Base-by-base conservation (phyloP, 192 early-diverging fungal species). In the Coemansia erecta region DNA sequence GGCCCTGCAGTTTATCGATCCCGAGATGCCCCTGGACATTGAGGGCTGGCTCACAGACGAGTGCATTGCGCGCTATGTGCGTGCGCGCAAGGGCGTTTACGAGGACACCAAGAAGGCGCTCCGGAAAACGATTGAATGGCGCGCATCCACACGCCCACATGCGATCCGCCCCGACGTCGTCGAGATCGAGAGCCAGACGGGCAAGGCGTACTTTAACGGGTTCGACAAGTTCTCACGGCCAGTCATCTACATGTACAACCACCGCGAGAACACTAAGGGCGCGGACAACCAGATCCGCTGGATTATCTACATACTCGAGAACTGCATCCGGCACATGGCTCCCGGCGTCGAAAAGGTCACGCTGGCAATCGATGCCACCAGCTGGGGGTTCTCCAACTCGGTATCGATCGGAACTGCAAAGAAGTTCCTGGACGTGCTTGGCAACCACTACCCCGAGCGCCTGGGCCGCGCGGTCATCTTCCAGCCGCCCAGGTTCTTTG, bases 361-460 rank as follows among this genome's bases (percentile, higher is more conserved):
- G 13, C 81, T 98, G 51, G 73, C 94, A 40, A 86, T 98, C 46
- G 95, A 98, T 56, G 90, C 92, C 62, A 83, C 87, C 19, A 82
- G 84, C 44, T 80, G 84, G 61, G 77, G 83, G 39, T 82, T 85
- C 66, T 77, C 84, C 48, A 87, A 81, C 63, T 85, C 82, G 24
- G 88, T 89, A 9, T 83, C 87, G 21, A 69, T 94, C 7, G 83
- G 82, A 8, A 86, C 91, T 1, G 85, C 86, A 10, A 91, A 86
- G 35, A 84, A 93, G 58, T 92, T 94, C 58, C 74, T 95, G 52
- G 68, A 91, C 43, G 85, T 91, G 18, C 72, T 98, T 21, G 84
- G 86, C 33, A 86, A 85, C 53, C 95, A 98, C 80, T 98, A 95
- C 57, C 94, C 94, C 7, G 95, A 98, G 78, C 81, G 89, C 53